Percentiles rank a stretch among this genome's conserved stretches.
Evolutionary conservation across 176 grass and related monocot species (phyloP).

Genomic region (Ananas comosus): DNA sequence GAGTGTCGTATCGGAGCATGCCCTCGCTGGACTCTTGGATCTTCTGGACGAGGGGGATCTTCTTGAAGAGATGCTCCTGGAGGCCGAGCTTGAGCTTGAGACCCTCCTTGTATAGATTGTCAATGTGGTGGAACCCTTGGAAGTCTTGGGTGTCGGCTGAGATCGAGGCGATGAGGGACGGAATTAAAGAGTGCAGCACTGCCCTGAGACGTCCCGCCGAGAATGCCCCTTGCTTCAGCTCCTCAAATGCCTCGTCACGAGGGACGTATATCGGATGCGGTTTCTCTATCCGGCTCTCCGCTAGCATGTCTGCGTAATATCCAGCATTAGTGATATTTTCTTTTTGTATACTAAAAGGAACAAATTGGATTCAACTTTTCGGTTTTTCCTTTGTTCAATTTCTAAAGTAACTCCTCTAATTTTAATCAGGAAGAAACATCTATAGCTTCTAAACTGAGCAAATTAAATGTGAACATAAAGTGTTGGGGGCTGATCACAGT

Average conservation of each 20-base stretch:
- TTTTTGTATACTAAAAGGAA: background rate
- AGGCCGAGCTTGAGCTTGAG: conserved; percentile 91
- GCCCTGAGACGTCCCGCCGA: conserved; percentile 77
- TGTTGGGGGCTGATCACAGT: no score
- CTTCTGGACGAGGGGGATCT: conserved; percentile 89
- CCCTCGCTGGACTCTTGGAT: conserved; percentile 96
- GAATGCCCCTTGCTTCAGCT: conserved; percentile 88
- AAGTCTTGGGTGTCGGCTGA: conserved; percentile 81
- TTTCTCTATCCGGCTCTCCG: conserved; percentile 87
- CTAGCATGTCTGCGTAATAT: conserved; percentile 46
- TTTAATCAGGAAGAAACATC: no score
- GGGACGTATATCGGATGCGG: conserved; percentile 89
- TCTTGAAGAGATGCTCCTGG: conserved; percentile 88
- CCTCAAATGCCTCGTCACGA: conserved; percentile 85
- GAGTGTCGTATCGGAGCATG: conserved; percentile 92
- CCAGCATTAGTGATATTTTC: background rate
- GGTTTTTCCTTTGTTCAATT: no score
- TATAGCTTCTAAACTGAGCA: no score
- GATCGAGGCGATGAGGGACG: conserved; percentile 84
- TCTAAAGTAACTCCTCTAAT: no score
- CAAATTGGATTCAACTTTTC: no score
- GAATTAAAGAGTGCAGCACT: conserved; percentile 82
- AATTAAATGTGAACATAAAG: no score
- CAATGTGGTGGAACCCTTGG: conserved; percentile 91
- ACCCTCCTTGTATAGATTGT: conserved; percentile 98